Evolutionary conservation across 208 protist species (phyloP).

Genomic region (Vickermania ingenoplastis): DNA sequence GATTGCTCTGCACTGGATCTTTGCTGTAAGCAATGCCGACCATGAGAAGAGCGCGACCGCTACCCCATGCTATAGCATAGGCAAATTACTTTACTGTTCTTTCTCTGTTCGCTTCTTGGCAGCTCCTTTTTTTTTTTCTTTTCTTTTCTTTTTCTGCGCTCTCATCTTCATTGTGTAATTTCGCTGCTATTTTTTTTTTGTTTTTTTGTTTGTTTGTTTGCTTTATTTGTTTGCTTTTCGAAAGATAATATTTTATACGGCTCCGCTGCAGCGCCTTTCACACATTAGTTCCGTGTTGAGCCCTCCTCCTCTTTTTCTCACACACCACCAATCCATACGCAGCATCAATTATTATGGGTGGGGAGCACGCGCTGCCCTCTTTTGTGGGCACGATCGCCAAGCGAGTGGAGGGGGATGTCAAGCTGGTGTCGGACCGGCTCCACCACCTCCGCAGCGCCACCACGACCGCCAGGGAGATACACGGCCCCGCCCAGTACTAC

Average conservation of each 20-base stretch:
- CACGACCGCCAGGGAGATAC: background rate
- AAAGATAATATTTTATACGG: no score
- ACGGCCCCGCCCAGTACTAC: slow-evolving; percentile 52
- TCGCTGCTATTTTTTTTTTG: background rate
- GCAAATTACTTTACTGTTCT: background rate
- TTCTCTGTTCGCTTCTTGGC: background rate
- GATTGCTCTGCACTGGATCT: background rate
- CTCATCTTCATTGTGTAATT: background rate
- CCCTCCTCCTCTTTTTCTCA: no score
- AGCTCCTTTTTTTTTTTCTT: background rate
- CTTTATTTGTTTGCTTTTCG: background rate
- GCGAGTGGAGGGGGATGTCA: no score
- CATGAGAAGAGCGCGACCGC: no score
- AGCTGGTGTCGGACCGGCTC: no score
- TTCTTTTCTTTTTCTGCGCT: no score
- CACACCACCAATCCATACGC: no score
- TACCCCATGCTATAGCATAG: no score
- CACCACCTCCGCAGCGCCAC: no score
- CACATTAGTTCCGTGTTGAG: no score
- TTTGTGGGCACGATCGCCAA: background rate
- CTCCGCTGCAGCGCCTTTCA: no score
- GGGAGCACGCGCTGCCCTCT: background rate
- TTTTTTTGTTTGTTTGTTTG: background rate
- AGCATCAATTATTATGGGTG: background rate
- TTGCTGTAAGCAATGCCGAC: no score